Base-by-base conservation (phyloP, 2,329 filamentous ascomycete genomes). In the Orbilia brochopaga region DNA sequence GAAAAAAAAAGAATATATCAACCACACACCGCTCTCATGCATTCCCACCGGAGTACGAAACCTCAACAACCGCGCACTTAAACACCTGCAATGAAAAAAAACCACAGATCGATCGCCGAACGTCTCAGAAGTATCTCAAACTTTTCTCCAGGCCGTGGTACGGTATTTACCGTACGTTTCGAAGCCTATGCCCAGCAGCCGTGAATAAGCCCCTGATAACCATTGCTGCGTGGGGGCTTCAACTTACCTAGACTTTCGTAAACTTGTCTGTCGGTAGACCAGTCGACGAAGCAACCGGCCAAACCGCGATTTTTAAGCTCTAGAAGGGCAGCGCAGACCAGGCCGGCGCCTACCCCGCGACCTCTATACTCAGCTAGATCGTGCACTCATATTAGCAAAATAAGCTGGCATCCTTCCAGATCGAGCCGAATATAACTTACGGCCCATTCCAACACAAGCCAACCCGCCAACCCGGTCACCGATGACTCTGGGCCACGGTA, bases 401-500 rank as follows among this genome's bases (percentile, higher is more conserved):
- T 17, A 42, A 13, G 37, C 13, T 15, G 44, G 19, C 17, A 48
- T 10, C 19, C 44, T 15, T 21, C 19, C 8, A 48, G 44, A 21
- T 19, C 6, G 2, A 48, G 11, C 44, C 4, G 15, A 11, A 19
- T 19, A 67, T 17, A 30, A 75, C 76, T 61, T 69, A 77, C 76
- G 74, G 56, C 74, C 74, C 64, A 77, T 75, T 44, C 76, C 74
- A 15, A 77, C 69, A 48, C 76, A 77, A 35, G 76, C 76, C 24
- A 77, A 59, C 21, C 76, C 76, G n/a, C 76, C 76, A 58, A 76
- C 73, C 44, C 74, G 73, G 46, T 77, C 76, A 17, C 75, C 76
- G 56, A 77, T 76, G 37, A 76, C 66, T 66, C 74, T 77, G 19
- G 76, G 76, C 76, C 76, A 77, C 8, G 76, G 76, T 17, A 77